Conservation (phyloP, 495 filamentous ascomycete genomes). For the Hypoxylon subgilvum region DNA sequence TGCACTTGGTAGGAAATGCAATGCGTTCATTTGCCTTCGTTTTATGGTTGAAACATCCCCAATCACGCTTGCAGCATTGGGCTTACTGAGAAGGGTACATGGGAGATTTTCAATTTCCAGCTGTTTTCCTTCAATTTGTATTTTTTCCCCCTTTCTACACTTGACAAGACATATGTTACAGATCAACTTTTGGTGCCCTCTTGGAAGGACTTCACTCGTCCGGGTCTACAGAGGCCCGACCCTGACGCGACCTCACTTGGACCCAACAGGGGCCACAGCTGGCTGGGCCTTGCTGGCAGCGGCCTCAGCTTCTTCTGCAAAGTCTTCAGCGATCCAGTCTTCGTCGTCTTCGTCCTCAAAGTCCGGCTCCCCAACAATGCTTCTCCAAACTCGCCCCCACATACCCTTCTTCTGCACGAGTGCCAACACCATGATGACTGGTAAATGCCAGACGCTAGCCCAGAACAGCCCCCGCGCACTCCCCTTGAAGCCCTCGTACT, state of each 20-base stretch:
- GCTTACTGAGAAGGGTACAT: too few relatives aligned
- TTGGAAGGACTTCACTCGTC: background rate
- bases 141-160: background rate
- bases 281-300: conserved; percentile 14
- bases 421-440: conserved; percentile 86
- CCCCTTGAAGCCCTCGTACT: conserved; percentile 75
- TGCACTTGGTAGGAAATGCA: conserved; percentile 2
- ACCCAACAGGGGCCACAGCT: conserved; percentile 12
- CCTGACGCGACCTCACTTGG: conserved; percentile 12
- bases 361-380: conserved; percentile 62
- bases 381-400: conserved; percentile 82
- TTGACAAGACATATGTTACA: conserved; percentile 26
- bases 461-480: conserved; percentile 88
- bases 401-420: conserved; percentile 94
- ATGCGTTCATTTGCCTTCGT: too few relatives aligned
- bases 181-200: background rate
- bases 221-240: conserved; percentile 5
- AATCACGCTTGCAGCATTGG: too few relatives aligned
- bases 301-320: conserved; percentile 19
- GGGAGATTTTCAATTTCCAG: too few relatives aligned
- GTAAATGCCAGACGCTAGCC: conserved; percentile 97
- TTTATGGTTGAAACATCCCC: too few relatives aligned
- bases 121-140: too few relatives aligned
- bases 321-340: conserved; percentile 51
- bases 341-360: conserved; percentile 57